Conservation (phyloP, 2,329 filamentous ascomycete genomes). For the Plectosphaerella cucumerina region DNA sequence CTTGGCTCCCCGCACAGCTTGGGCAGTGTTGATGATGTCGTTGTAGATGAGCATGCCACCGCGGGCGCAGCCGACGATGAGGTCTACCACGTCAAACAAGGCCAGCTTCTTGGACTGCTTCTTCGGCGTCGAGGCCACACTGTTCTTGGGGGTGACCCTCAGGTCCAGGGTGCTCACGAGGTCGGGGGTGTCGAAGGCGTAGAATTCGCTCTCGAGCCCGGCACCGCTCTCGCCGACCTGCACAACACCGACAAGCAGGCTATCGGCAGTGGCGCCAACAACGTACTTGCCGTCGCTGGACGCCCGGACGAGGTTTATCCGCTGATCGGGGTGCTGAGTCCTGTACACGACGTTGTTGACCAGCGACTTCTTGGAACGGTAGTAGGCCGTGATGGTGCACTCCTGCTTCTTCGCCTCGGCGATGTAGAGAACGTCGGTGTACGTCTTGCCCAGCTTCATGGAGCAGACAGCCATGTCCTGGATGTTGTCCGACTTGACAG, state of each 20-base stretch:
- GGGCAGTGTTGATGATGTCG: slow-evolving; percentile 62
- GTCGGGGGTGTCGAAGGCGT: slow-evolving; percentile 56
- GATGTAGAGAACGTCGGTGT: slow-evolving; percentile 37
- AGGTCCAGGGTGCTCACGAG: slow-evolving; percentile 65
- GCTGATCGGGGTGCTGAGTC: slow-evolving; percentile 28
- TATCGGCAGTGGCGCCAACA: slow-evolving; percentile 31
- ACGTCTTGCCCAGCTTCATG: slow-evolving; percentile 26
- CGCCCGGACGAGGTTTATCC: slow-evolving; percentile 38
- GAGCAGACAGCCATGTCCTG: slow-evolving; percentile 40
- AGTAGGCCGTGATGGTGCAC: slow-evolving; percentile 41
- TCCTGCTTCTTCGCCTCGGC: slow-evolving; percentile 7
- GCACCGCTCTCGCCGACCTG: slow-evolving; percentile 21
- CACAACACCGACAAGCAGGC: slow-evolving; percentile 57
- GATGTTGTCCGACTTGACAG: slow-evolving; percentile 37
- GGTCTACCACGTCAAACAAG: slow-evolving; percentile 49
- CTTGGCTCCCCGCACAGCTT: slow-evolving; percentile 30
- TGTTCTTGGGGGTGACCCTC: slow-evolving; percentile 31
- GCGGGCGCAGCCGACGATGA: slow-evolving; percentile 71
- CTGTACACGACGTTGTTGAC: slow-evolving; percentile 27
- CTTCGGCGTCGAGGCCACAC: slow-evolving; percentile 13
- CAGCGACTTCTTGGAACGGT: slow-evolving; percentile 23
- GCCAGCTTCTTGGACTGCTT: slow-evolving; percentile 20
- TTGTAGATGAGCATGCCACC: slow-evolving; percentile 81
- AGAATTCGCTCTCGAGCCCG: slow-evolving; percentile 50
- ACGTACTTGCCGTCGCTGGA: slow-evolving; percentile 55